phyloP scores from a whole-genome alignment of 805 yeast species.

The Pichia gijzeniarum region DNA sequence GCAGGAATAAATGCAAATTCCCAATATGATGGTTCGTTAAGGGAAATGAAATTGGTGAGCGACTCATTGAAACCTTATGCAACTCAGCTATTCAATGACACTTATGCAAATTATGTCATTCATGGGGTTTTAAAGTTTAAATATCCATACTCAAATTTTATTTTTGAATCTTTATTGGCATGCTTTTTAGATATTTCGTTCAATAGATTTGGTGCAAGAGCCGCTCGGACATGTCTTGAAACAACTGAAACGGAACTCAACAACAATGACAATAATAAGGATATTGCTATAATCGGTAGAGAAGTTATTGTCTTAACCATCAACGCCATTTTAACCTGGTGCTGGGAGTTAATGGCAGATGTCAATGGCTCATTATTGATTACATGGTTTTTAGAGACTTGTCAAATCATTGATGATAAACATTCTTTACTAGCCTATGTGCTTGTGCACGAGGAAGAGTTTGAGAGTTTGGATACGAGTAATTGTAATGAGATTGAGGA shows the following conservation, averaged over 20 bases:
- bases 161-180: conserved; percentile 74
- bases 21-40: conserved; percentile 29
- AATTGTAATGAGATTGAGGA: neutral
- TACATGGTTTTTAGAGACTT: conserved; percentile 93
- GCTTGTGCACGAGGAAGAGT: conserved; percentile 18
- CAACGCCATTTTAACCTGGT: conserved; percentile 68
- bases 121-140: conserved; percentile 93
- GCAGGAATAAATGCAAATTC: conserved; percentile 9
- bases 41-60: conserved; percentile 60
- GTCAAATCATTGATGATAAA: conserved; percentile 49
- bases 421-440: conserved; percentile 44
- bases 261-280: neutral
- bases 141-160: conserved; percentile 76
- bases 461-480: neutral
- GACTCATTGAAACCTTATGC: conserved; percentile 72
- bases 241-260: neutral
- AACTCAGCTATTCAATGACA: conserved; percentile 84
- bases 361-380: conserved; percentile 83
- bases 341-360: conserved; percentile 73
- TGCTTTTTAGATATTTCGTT: conserved; percentile 75
- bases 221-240: conserved; percentile 89
- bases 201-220: conserved; percentile 92
- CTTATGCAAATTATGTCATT: conserved; percentile 92
- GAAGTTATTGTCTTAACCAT: conserved; percentile 72
- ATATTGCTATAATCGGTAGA: conserved; percentile 47